These are phyloP conservation scores for Lycium ferocissimum DNA, from an alignment of 257 asterid genomes.

Conservation along the genomic window DNA sequence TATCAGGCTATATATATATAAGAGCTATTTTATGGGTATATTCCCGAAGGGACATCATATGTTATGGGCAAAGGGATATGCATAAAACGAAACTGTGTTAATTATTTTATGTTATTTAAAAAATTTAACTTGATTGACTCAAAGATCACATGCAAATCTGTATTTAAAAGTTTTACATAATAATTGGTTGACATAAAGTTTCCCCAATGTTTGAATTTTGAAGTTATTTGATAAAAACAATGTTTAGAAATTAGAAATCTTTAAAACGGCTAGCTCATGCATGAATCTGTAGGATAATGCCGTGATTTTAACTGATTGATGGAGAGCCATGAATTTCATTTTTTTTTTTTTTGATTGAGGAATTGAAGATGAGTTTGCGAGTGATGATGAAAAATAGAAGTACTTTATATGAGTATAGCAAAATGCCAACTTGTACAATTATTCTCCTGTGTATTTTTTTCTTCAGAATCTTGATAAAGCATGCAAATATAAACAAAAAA, in stretches of 20 bases:
- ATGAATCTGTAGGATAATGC: background rate
- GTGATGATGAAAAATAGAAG: no score
- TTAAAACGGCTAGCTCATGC: background rate
- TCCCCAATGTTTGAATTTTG: background rate
- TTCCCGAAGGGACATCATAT: background rate
- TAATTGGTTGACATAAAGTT: background rate
- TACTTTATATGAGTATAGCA: no score
- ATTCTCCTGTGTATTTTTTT: background rate
- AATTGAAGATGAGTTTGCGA: no score
- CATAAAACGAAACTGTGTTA: background rate
- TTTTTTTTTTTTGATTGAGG: no score
- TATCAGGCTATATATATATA: no score
- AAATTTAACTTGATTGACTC: background rate
- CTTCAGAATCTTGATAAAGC: background rate
- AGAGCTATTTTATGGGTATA: background rate
- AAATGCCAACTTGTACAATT: background rate
- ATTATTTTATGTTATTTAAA: background rate
- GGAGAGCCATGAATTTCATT: no score
- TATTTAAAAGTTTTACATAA: no score
- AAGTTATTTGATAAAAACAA: background rate
- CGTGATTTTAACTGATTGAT: no score
- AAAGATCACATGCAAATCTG: background rate
- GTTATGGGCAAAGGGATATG: background rate
- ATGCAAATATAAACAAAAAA: background rate
- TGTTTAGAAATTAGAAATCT: no score